Evolutionary conservation across 1,139 yeast genomes (phyloP), one percentile per base, ranked within the genome.

Genomic region (Scheffersomyces illinoinensis): DNA sequence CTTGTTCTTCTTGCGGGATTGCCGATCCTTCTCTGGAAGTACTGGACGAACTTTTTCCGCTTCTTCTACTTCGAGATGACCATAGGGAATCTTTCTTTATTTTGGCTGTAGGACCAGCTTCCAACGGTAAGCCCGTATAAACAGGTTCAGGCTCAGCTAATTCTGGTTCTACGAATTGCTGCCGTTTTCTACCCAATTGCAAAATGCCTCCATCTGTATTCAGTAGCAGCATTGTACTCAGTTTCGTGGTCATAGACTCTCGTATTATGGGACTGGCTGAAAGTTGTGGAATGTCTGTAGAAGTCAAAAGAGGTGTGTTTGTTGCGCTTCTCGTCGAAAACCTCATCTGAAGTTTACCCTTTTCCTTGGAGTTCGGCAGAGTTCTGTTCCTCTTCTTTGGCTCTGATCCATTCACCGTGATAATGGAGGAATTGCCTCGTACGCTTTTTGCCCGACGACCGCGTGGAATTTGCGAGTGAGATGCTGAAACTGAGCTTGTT

Each of bases 81-180:
- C 85, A 81, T 48, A 81, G 63, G 39, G 84, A 77, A 57, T 85
- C 89, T 63, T 81, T 83, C 62, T 79, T 84, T 53, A 83, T 74
- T 64, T 83, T 86, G 0, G 77, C 69, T 8, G 84, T 83, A 6
- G 96, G 96, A 4, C 78, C 76, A 4, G 84, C 78, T 61, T 86
- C 92, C 56, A 90, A 71, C 2, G 93, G 89, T 50, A 84, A 77
- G 0, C 96, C 96, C 0, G 93, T 87, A 54, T 84, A 84, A 26
- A 78, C 76, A 3, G 89, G 84, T 19, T 69, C 70, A 0, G 88
- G 85, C 23, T 76, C 78, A 0, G 87, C 84, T 47, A 82, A 71
- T 10, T 78, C 80, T 0, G 95, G 93, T 68, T 90, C 95, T 17
- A 75, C 71, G 76, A 89, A 81, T 23, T 56, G 59, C 51, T 61